Base-by-base conservation (phyloP, 495 filamentous ascomycete species). In the Neurospora tetrasperma region DNA sequence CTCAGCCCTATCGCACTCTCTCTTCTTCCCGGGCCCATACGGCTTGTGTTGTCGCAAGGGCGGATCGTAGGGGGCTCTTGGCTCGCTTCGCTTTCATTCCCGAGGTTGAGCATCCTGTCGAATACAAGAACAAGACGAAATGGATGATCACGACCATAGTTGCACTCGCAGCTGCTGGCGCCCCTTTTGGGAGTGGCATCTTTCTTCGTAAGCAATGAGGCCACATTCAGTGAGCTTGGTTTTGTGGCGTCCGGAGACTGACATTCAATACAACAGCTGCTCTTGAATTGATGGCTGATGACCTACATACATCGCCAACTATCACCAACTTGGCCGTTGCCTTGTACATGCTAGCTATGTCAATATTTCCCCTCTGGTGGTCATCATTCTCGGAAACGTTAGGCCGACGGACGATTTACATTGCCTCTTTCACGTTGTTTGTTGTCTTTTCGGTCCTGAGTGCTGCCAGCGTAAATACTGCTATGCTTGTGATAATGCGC, bases 321-420 rank as follows among this genome's bases (percentile, higher is more conserved):
- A 84, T 94, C 40, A 89, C 93, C 35, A 97, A 97, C 78, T 77
- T 97, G 66, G 91, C 92, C 6, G 90, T 96, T 11, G 92, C 94
- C 3, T 80, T 97, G 70, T 97, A 96, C 79, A 95, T 97, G 94
- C 86, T 97, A 8, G 84, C 88, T 71, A 96, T 97, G 93, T 88
- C 90, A 20, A 93, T 97, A 38, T 97, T 94, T 74, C 94, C 94
- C 2, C 86, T 98, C 6, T 98, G 94, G 93, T 97, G 94, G 94
- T 96, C 92, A 3, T 91, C 89, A 4, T 96, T 97, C 78, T 94
- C 92, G 12, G 95, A 98, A 80, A 87, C 88, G 5, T 80, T 93
- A 4, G 95, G 95, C 27, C 88, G 95, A 46, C 87, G 95, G 38
- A 93, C 90, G 9, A 94, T 98, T 71, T 98, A 97, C 80, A 77